phyloP scores from a whole-genome alignment of 768 basidiomycete species.

The Suillus decipiens region DNA sequence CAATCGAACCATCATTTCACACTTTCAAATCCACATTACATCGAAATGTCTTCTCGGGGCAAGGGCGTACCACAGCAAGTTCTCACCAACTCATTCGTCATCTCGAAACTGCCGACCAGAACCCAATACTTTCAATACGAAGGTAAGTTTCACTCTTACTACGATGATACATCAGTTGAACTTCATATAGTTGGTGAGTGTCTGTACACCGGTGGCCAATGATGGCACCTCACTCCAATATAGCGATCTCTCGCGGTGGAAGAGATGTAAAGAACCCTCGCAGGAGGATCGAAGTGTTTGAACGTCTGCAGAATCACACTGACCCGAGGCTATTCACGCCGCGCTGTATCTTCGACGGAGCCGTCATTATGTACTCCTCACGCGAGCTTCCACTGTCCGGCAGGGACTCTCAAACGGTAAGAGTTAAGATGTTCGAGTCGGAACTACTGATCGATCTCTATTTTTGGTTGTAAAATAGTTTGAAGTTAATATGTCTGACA shows the following conservation, averaged over 20 bases:
- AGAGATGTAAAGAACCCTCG: constrained; percentile 10
- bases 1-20: background rate
- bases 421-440: constrained; percentile 8
- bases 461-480: constrained; percentile 28
- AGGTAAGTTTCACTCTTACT: constrained; percentile 22
- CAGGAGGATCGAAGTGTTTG: constrained; percentile 32
- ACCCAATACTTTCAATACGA: constrained; percentile 34
- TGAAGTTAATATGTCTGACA: constrained; percentile 35
- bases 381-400: constrained; percentile 28
- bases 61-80: constrained; percentile 22
- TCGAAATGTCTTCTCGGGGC: background rate
- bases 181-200: constrained; percentile 30
- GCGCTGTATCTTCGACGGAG: constrained; percentile 48
- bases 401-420: constrained; percentile 33
- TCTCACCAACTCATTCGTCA: constrained; percentile 35
- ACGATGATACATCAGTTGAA: constrained; percentile 12
- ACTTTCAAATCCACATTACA: no score
- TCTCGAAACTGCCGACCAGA: constrained; percentile 25
- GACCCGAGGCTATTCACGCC: constrained; percentile 41
- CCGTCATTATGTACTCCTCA: constrained; percentile 42
- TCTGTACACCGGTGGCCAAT: background rate
- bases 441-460: constrained; percentile 1
- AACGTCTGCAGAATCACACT: constrained; percentile 39
- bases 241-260: constrained; percentile 20
- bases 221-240: constrained; percentile 5